A percentile compares a stretch with the other conserved stretches of the same genome.
These are phyloP conservation scores for Sphagnurus paluster DNA, from an alignment of 1,284 basidiomycete genomes.

Conservation along the genomic window DNA sequence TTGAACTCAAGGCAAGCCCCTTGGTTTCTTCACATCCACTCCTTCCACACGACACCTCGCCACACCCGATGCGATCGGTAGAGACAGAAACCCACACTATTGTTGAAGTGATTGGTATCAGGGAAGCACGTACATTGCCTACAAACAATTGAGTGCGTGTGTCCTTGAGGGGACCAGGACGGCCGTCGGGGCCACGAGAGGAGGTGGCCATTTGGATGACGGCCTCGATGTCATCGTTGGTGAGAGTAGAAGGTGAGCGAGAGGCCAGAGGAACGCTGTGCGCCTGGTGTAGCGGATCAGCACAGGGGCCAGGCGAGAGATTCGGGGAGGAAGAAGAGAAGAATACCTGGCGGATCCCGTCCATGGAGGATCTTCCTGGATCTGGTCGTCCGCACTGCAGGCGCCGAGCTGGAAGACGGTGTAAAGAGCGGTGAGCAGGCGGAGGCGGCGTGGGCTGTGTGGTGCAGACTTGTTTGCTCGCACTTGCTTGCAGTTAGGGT, in stretches of 20 bases:
- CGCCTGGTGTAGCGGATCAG: conserved; percentile 16
- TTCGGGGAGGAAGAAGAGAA: conserved; percentile 12
- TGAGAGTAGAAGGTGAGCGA: conserved; percentile 34
- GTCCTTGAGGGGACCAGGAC: conserved; percentile 57
- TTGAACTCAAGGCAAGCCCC: too few relatives aligned
- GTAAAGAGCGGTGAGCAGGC: too few relatives aligned
- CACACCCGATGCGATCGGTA: too few relatives aligned
- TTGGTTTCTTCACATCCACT: too few relatives aligned
- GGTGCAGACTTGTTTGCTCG: too few relatives aligned
- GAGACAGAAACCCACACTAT: too few relatives aligned
- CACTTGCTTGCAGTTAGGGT: background rate
- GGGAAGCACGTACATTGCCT: conserved; percentile 68
- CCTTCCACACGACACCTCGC: too few relatives aligned
- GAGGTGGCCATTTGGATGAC: conserved; percentile 79
- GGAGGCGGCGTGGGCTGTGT: too few relatives aligned
- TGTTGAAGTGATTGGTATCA: conserved; percentile 1
- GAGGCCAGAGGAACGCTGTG: conserved; percentile 16
- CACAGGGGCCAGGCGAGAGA: conserved; percentile 14
- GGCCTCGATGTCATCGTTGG: conserved; percentile 79
- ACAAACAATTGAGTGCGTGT: conserved; percentile 90
- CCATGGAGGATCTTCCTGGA: conserved; percentile 24
- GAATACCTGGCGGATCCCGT: conserved; percentile 23
- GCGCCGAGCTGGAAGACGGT: too few relatives aligned
- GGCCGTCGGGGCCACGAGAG: conserved; percentile 45
- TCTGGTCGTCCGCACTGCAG: background rate